Percentiles rank a stretch among this genome's conserved stretches.
Evolutionary conservation across 768 basidiomycete genomes (phyloP).

Genomic region (Termitomyces sp.): DNA sequence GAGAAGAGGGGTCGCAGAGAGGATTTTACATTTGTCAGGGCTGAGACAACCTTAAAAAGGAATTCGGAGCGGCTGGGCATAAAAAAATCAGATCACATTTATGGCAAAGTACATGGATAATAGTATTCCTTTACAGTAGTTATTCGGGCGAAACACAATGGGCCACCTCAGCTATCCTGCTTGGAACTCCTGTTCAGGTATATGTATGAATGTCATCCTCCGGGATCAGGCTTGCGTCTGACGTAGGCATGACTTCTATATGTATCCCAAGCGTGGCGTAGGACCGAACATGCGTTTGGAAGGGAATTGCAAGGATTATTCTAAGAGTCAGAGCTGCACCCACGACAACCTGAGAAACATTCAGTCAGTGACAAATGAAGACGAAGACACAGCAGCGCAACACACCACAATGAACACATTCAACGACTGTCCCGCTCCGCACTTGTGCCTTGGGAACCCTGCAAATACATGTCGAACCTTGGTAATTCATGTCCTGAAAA

Average conservation of each 20-base stretch:
- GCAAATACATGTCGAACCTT: constrained; percentile 97
- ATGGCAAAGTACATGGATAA: constrained; percentile 2
- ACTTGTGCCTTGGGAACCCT: constrained; percentile 95
- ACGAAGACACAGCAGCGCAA: constrained; percentile 15
- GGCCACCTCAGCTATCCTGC: background rate
- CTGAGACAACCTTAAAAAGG: constrained; percentile 7
- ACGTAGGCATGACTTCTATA: background rate
- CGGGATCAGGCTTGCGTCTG: background rate
- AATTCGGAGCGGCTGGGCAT: background rate
- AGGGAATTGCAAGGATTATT: background rate
- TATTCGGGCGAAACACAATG: background rate
- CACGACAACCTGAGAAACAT: constrained; percentile 66
- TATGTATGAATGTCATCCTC: background rate
- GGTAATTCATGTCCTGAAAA: constrained; percentile 94
- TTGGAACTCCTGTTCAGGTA: background rate
- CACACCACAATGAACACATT: constrained; percentile 96
- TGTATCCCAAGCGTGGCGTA: background rate
- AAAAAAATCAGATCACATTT: constrained; percentile 5
- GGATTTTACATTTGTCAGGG: background rate
- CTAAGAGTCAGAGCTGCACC: constrained; percentile 86
- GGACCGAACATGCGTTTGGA: background rate
- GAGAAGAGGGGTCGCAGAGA: background rate
- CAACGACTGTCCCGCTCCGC: constrained; percentile 85
- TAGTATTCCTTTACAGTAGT: background rate
- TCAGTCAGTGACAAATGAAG: constrained; percentile 9